Evolutionary conservation across 2,329 filamentous ascomycete genomes (phyloP).

Genomic region (Nakataea oryzae): DNA sequence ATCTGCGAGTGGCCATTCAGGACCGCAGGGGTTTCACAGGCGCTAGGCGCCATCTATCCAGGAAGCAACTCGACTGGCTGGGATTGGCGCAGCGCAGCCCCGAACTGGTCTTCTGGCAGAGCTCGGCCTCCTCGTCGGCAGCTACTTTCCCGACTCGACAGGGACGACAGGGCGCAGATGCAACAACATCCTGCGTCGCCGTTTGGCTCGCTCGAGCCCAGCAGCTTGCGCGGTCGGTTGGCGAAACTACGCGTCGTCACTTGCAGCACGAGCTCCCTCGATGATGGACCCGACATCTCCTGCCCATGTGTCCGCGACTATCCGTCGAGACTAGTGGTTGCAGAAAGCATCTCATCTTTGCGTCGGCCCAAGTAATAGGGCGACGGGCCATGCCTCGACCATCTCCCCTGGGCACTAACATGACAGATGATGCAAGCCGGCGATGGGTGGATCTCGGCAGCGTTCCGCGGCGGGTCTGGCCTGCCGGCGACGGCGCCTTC

Average conservation of each 20-base stretch:
- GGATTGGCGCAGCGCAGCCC: not conserved
- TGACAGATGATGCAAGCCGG: not conserved
- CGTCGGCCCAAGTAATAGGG: too few relatives aligned
- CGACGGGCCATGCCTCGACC: too few relatives aligned
- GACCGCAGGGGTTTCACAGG: not conserved
- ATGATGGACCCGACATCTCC: too few relatives aligned
- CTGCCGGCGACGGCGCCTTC: not conserved
- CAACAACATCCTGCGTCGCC: not conserved
- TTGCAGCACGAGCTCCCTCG: too few relatives aligned
- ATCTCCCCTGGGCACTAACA: too few relatives aligned
- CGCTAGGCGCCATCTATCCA: not conserved
- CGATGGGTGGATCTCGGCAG: not conserved
- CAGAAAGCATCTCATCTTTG: not conserved
- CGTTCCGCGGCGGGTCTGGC: not conserved
- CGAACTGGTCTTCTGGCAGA: not conserved
- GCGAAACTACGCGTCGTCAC: too few relatives aligned
- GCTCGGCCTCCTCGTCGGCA: not conserved
- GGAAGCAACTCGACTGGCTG: not conserved
- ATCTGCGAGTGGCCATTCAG: not conserved
- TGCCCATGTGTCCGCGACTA: too few relatives aligned
- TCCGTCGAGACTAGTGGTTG: too few relatives aligned
- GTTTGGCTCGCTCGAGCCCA: not conserved
- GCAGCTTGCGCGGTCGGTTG: too few relatives aligned
- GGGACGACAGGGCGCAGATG: not conserved
- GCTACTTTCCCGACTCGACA: not conserved